Base-by-base conservation (phyloP, 805 yeast species). In the Saccharomyces cerevisiae region DNA sequence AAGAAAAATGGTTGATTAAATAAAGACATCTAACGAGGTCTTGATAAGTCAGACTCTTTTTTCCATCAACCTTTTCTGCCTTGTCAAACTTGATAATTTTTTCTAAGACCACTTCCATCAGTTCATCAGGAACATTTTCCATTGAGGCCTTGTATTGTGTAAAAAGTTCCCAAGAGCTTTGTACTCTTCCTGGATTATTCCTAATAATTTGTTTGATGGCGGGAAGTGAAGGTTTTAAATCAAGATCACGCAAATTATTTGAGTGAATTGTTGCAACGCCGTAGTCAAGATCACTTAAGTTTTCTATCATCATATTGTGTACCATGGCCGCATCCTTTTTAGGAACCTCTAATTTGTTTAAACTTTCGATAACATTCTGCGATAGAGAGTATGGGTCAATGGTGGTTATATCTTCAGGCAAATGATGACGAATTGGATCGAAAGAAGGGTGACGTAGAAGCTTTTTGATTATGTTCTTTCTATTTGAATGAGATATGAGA, bases 131-230 rank as follows among this genome's bases (percentile, higher is more conserved):
- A 17, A 57, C 22, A 2, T 57, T 58, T 13, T 57, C 43, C 8
- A 53, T 24, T 5, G 49, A 8, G 6, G 48, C 46, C 1, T 52
- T 51, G 51, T 66, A 71, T 48, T 70, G 70, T 10, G 66, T 58
- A 52, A 74, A 75, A 10, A 80, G 59, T 51, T 80, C 82, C 75
- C 78, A 73, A 17, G 82, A 74, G n/a, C 73, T 66, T 50, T 69
- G 68, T 1, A 76, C 83, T 53, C 85, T 68, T 11, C 84, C 84
- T 2, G 84, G 83, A 57, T 81, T 81, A 46, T 70, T 56, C 31
- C 63, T 62, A 5, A 79, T 68, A 27, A 79, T 66, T 53, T 70
- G 65, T 3, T 58, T 51, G 3, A 73, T 46, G 1, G 75, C 65
- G 2, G 59, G 56, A 9, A 52, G 24, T 2, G 65, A 59, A 14